A percentile compares a stretch with the other conserved stretches of the same genome.
These are phyloP conservation scores for Aspergillus pseudoglaucus DNA, from an alignment of 2,329 filamentous ascomycete species.

Conservation along the genomic window DNA sequence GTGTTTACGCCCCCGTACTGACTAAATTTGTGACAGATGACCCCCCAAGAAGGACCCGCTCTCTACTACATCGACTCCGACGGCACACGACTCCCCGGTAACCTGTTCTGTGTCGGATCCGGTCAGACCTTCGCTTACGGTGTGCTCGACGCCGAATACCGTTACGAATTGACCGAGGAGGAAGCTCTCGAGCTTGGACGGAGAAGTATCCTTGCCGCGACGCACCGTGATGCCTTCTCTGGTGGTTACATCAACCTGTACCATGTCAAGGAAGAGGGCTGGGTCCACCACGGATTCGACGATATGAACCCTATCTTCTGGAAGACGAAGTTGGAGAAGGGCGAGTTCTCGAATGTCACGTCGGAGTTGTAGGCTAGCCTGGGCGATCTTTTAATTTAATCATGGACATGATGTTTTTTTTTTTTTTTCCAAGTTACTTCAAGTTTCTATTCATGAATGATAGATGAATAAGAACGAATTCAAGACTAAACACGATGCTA, in stretches of 20 bases:
- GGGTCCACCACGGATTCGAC: constrained; percentile 97
- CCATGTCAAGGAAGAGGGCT: constrained; percentile 97
- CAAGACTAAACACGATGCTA: neutral
- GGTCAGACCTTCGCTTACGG: constrained; percentile 99
- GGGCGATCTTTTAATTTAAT: constrained; percentile 7
- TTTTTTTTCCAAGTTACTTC: too few species aligned
- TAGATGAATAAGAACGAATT: neutral
- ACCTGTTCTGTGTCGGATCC: constrained; percentile 96
- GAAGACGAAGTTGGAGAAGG: constrained; percentile 97
- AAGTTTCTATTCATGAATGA: too few species aligned
- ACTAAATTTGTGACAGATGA: too few species aligned
- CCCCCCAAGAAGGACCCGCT: constrained; percentile 83
- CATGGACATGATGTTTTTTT: constrained; percentile 9
- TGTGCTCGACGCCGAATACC: constrained; percentile 92
- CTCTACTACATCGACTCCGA: constrained; percentile 99
- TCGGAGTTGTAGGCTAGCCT: constrained; percentile 50
- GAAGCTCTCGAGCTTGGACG: constrained; percentile 86
- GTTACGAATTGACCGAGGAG: constrained; percentile 77
- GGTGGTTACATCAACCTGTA: constrained; percentile 98
- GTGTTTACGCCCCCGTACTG: too few species aligned
- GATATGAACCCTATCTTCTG: constrained; percentile 99
- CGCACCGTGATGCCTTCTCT: constrained; percentile 96
- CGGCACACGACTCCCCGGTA: constrained; percentile 83
- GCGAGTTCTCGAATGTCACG: constrained; percentile 95
- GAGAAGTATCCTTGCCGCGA: constrained; percentile 89